Percentiles rank a stretch among this genome's conserved stretches.
These are phyloP conservation scores for Mimosa pudica DNA, from an alignment of 306 rosid species.

Conservation along the genomic window DNA sequence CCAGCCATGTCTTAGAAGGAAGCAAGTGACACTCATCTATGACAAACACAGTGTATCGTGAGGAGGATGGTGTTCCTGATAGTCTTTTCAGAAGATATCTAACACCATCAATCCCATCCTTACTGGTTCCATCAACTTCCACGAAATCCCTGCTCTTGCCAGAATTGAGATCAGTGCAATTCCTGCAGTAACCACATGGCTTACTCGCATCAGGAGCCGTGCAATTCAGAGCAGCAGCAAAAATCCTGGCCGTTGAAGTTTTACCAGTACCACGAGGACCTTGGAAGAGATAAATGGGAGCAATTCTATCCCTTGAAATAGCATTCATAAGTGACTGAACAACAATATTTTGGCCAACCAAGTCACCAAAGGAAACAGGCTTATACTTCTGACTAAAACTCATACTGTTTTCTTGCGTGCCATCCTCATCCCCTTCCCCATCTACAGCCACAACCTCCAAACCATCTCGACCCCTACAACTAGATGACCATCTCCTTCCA, in stretches of 20 bases:
- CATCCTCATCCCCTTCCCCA: constrained; percentile 75
- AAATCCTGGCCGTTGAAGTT: constrained; percentile 87
- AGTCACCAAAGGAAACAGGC: constrained; percentile 76
- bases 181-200: constrained; percentile 94
- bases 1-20: constrained; percentile 90
- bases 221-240: constrained; percentile 90
- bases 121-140: constrained; percentile 88
- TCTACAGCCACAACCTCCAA: constrained; percentile 77
- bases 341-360: constrained; percentile 95
- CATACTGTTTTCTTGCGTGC: constrained; percentile 62
- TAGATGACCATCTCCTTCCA: constrained; percentile 95
- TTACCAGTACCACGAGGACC: constrained; percentile 99
- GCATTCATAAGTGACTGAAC: constrained; percentile 88
- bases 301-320: constrained; percentile 76
- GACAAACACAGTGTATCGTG: constrained; percentile 66
- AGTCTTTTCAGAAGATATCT: constrained; percentile 65
- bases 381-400: constrained; percentile 86
- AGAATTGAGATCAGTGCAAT: constrained; percentile 67
- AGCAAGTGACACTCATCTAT: constrained; percentile 94
- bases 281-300: constrained; percentile 96
- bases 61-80: constrained; percentile 51
- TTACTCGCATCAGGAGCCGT: constrained; percentile 66
- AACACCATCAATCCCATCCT: constrained; percentile 78
- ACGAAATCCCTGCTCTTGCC: constrained; percentile 70
- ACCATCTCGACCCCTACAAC: constrained; percentile 94